phyloP scores from a whole-genome alignment of 1,139 yeast genomes.

The Kluyveromyces sp. region DNA sequence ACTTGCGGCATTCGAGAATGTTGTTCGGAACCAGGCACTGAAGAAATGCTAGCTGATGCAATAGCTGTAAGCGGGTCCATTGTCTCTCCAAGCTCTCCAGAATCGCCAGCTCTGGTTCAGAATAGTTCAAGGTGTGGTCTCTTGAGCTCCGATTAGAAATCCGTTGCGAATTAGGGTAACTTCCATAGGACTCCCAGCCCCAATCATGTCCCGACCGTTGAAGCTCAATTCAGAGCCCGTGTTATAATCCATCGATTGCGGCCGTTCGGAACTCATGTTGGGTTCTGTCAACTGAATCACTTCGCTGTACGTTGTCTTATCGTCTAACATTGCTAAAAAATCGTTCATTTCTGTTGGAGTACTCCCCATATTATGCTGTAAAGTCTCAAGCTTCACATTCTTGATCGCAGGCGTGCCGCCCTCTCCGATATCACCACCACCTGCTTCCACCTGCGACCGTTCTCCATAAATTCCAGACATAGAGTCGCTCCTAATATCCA shows the following conservation, averaged over 20 bases:
- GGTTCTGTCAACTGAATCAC: constrained; percentile 3
- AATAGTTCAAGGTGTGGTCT: constrained; percentile 1
- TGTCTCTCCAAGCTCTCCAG: too few relatives aligned
- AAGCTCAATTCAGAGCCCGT: background rate
- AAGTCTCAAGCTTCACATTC: constrained; percentile 6
- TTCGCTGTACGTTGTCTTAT: constrained; percentile 12
- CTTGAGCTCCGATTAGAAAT: constrained; percentile 5
- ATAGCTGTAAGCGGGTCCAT: too few relatives aligned
- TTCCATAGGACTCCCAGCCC: background rate
- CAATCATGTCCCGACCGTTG: background rate
- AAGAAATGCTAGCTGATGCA: too few relatives aligned
- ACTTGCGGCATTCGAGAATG: too few relatives aligned
- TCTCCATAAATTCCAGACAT: background rate
- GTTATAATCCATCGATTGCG: background rate
- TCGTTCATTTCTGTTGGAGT: constrained; percentile 25
- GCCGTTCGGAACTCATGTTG: background rate
- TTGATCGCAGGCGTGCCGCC: constrained; percentile 1
- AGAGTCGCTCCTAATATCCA: constrained; percentile 3
- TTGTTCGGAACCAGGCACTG: too few relatives aligned
- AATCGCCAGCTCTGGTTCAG: background rate
- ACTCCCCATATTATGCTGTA: constrained; percentile 3
- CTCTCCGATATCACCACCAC: background rate
- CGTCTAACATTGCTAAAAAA: constrained; percentile 21
- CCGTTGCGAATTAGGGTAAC: constrained; percentile 3
- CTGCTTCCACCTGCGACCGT: background rate